These are phyloP conservation scores for Berberis thunbergii DNA, from an alignment of 164 flowering plant genomes.

Conservation along the genomic window DNA sequence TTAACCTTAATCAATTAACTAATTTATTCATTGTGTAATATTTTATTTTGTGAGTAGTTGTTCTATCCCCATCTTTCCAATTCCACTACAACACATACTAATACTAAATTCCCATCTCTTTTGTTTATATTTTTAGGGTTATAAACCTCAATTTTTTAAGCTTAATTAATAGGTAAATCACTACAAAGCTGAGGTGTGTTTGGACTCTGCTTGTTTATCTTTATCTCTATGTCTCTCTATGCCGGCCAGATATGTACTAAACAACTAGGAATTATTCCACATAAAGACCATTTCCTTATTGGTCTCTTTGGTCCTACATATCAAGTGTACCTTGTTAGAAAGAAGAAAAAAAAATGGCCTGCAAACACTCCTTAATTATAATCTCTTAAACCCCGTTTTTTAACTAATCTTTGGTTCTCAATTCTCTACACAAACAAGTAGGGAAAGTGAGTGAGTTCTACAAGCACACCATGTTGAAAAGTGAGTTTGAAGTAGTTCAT, in stretches of 20 bases:
- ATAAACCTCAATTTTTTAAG: background rate
- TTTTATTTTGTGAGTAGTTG: background rate
- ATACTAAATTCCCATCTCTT: background rate
- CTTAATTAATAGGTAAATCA: conserved; percentile 9
- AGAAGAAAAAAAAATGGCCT: conserved; percentile 13
- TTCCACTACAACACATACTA: background rate
- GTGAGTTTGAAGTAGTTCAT: conserved; percentile 33
- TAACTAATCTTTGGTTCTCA: background rate
- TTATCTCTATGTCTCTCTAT: conserved; percentile 26
- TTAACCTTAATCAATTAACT: background rate
- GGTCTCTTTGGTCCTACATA: conserved; percentile 2
- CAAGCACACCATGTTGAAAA: conserved; percentile 18
- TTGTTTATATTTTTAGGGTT: too few species aligned
- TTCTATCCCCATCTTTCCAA: conserved; percentile 4
- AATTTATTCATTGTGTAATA: background rate
- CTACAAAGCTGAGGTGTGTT: conserved; percentile 23
- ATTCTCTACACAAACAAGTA: background rate
- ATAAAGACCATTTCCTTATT: conserved; percentile 15
- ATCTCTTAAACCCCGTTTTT: conserved; percentile 1
- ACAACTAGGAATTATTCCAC: conserved; percentile 7
- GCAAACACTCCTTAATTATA: conserved; percentile 6
- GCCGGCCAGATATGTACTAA: conserved; percentile 27
- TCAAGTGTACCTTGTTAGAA: background rate
- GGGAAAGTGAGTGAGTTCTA: background rate
- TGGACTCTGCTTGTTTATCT: conserved; percentile 19